Base-by-base conservation (phyloP, 2,329 filamentous ascomycete genomes). In the Sclerotinia nivalis region DNA sequence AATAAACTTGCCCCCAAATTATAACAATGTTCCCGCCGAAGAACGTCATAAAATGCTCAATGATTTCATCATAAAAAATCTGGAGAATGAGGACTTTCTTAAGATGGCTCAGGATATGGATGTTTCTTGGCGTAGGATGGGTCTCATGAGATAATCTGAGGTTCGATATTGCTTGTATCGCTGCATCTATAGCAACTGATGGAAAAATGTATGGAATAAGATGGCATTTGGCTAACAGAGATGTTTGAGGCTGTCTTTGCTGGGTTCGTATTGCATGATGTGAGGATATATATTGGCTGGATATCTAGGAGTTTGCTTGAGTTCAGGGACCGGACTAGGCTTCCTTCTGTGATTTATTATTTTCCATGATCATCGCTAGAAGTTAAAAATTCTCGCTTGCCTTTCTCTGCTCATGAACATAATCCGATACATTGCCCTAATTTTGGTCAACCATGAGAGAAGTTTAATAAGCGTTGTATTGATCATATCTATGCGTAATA, bases 71-170 rank as follows among this genome's bases (percentile, higher is more conserved):
- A 79, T 83, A 50, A 79, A 81, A n/a, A 81, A 82, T 69, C 79
- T 87, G 4, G 80, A 84, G 40, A 82, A 84, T 71, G 79, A 82
- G 4, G 79, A 82, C 28, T 87, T 88, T 71, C 69, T 84, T 8
- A 81, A 80, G 25, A 76, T 87, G n/a, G 83, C 84, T 65, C 79
- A 84, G 71, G 84, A 87, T 75, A 80, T 84, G 59, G 82, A 83
- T 65, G 78, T 78, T 18, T 81, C 82, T 71, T 87, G 85, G 85
- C 79, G 80, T 70, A 79, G 81, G 50, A 79, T 84, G 66, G 81
- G 80, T n/a, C 75, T 85, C n/a, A 82, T 80, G n/a, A 74, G 80
- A 70, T 76, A 60, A 74, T 18, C n/a, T 28, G 34, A 50, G 31
- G 9, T 37, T 22, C 20, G 10, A 25, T 10, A 37, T 52, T 40